These are phyloP conservation scores for Ogataea haglerorum DNA, from an alignment of 805 yeast genomes.

Conservation along the genomic window DNA sequence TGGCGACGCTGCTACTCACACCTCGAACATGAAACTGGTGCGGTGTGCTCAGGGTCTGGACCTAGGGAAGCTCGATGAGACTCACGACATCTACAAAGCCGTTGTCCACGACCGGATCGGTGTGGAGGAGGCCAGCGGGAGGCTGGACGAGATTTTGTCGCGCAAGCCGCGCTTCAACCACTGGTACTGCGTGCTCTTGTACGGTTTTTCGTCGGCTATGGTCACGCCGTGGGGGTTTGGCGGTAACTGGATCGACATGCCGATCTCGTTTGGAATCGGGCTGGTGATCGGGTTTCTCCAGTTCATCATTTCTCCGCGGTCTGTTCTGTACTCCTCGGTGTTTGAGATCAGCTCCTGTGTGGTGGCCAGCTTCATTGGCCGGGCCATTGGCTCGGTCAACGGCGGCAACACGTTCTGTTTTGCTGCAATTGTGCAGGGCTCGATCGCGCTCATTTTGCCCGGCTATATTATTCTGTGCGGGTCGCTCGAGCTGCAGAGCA, in stretches of 20 bases:
- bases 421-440: conserved; percentile 85
- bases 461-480: conserved; percentile 94
- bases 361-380: conserved; percentile 78
- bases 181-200: conserved; percentile 74
- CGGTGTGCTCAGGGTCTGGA: conserved; percentile 88
- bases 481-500: conserved; percentile 83
- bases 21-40: conserved; percentile 89
- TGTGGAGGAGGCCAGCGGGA: conserved; percentile 78
- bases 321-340: conserved; percentile 80
- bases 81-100: conserved; percentile 79
- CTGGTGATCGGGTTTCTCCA: conserved; percentile 80
- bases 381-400: conserved; percentile 84
- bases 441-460: conserved; percentile 85
- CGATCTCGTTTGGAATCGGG: conserved; percentile 78
- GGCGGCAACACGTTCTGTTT: conserved; percentile 71
- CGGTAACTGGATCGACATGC: conserved; percentile 85
- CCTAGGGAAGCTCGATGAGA: conserved; percentile 72
- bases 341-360: conserved; percentile 92
- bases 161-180: conserved; percentile 62
- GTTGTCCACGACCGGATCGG: conserved; percentile 88
- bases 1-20: conserved; percentile 91
- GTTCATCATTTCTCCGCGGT: conserved; percentile 74
- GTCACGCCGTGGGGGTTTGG: conserved; percentile 88
- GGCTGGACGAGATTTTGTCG: conserved; percentile 64
- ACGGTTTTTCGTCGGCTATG: conserved; percentile 74